Base-by-base conservation (phyloP, 371 early-diverging fungal genomes). In the Mucor mucedo region DNA sequence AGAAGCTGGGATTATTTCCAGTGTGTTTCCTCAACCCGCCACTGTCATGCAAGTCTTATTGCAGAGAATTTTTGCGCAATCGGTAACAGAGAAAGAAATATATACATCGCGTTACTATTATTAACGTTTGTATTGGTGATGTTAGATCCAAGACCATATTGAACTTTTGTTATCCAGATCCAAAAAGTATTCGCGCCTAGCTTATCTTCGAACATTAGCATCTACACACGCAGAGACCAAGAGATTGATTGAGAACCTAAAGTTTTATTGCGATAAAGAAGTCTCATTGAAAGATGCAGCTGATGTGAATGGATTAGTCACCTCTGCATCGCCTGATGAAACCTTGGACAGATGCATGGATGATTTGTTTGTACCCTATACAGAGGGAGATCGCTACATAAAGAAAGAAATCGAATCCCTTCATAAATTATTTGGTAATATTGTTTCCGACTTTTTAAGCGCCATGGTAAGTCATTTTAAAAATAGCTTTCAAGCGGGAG, bases 11-110 rank as follows among this genome's bases (percentile, higher is more conserved):
- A 88, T 92, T 39, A 94, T 98, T 32, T 91, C 90, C 1, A 84
- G 84, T 63, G 95, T 98, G 2, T 98, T 98, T 65, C 95, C 97
- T n/a, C 93, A 96, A 58, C 89, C 97, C 8, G 83, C 89, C 2
- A 83, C 88, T 1, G 95, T 97, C 8, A 90, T 97, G 86, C 93
- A 95, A 81, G 90, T 90, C 47, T 91, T 98, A 59, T 78, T 97
- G 29, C 95, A 96, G 66, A 87, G 98, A 44, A 89, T 97, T 3
- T 98, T 97, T 84, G 96, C 93, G 55, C 97, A 98, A 81, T 90
- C 95, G 45, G 94, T 96, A 87, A 50, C 11, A 44, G 5, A 7
- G 41, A 10, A 41, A 4, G 4, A 13, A 10, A 35, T 33, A 27
- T 30, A 14, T 29, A 48, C 55, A 49, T 14, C 48, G 28, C 14